phyloP scores from a whole-genome alignment of 2,329 filamentous ascomycete genomes.

The Colletotrichum sp. region DNA sequence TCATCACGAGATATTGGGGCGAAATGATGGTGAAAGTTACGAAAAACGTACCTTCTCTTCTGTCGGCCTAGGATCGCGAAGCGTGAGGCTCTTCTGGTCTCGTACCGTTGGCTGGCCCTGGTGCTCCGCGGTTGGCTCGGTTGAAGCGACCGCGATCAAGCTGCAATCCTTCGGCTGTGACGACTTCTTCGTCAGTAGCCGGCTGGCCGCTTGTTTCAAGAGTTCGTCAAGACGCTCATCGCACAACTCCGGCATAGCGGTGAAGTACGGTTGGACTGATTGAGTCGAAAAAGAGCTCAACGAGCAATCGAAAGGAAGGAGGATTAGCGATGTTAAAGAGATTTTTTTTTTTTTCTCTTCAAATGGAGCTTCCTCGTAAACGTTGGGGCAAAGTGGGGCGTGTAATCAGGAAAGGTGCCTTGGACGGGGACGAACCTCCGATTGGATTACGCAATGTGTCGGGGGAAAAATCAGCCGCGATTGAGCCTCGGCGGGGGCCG shows the following conservation, averaged over 20 bases:
- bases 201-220: conserved; percentile 20
- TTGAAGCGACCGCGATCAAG: conserved; percentile 7
- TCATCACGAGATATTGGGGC: conserved; percentile 39
- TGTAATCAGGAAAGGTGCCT: background rate
- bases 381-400: background rate
- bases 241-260: conserved; percentile 21
- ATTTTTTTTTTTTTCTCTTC: background rate
- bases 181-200: conserved; percentile 12
- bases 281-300: background rate
- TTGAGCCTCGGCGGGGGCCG: background rate
- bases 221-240: conserved; percentile 21
- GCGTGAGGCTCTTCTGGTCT: background rate
- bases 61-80: conserved; percentile 16
- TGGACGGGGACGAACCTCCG: background rate
- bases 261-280: conserved; percentile 1
- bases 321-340: background rate
- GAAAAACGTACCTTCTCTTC: conserved; percentile 8
- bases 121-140: background rate
- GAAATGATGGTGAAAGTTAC: background rate
- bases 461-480: background rate
- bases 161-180: conserved; percentile 1
- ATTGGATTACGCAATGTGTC: background rate
- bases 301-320: background rate
- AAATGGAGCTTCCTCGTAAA: background rate
- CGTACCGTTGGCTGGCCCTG: background rate